phyloP scores from a whole-genome alignment of 352 stramenopile species.

The Globisporangium barbulae region DNA sequence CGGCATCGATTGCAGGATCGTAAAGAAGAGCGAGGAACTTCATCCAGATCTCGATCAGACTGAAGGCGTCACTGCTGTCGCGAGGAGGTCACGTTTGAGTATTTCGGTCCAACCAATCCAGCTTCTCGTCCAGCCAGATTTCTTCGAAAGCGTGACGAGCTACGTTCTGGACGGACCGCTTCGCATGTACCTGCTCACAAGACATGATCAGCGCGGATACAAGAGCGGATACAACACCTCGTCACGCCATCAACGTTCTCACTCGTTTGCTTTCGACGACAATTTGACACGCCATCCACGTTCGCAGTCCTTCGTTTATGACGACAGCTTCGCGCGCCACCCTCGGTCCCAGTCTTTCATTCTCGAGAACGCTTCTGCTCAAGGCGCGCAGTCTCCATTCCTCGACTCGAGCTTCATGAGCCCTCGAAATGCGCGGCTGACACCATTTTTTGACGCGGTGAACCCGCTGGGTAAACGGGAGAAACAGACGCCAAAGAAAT shows the following conservation, averaged over 20 bases:
- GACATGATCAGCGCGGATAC: slow-evolving; percentile 10
- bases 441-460: slow-evolving; percentile 69
- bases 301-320: slow-evolving; percentile 13
- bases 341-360: slow-evolving; percentile 19
- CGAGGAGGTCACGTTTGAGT: slow-evolving; percentile 32
- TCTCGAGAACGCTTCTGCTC: slow-evolving; percentile 14
- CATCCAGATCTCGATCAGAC: not conserved
- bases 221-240: not conserved
- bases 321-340: slow-evolving; percentile 9
- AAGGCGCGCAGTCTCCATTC: slow-evolving; percentile 14
- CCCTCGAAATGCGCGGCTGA: slow-evolving; percentile 24
- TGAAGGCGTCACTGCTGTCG: slow-evolving; percentile 6
- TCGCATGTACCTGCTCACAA: slow-evolving; percentile 28
- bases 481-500: not conserved
- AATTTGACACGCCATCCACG: not conserved
- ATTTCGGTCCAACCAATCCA: slow-evolving; percentile 52
- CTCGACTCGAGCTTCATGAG: slow-evolving; percentile 17
- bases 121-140: slow-evolving; percentile 51
- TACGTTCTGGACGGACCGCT: slow-evolving; percentile 61
- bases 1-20: slow-evolving; percentile 42
- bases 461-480: slow-evolving; percentile 27
- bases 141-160: slow-evolving; percentile 54
- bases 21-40: slow-evolving; percentile 10
- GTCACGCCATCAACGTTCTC: slow-evolving; percentile 1
- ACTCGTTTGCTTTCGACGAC: slow-evolving; percentile 14